Evolutionary conservation across 1,284 basidiomycete genomes (phyloP).

Genomic region (Gomphus bonarii): DNA sequence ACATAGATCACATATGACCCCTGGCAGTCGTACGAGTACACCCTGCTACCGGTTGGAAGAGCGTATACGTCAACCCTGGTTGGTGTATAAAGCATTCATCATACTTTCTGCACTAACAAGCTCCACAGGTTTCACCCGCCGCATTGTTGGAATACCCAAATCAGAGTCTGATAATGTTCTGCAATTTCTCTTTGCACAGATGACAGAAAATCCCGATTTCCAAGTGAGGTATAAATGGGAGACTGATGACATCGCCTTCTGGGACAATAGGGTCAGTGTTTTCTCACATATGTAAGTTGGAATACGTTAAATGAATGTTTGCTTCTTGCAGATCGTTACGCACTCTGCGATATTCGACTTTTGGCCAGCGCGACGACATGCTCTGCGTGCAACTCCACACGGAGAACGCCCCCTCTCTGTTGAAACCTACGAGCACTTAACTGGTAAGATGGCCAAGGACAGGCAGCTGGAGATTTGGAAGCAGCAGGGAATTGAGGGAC

Average conservation of each 20-base stretch:
- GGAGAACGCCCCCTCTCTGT: slow-evolving; percentile 70
- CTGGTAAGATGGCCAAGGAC: slow-evolving; percentile 56
- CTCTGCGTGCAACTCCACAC: slow-evolving; percentile 72
- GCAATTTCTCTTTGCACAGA: slow-evolving; percentile 59
- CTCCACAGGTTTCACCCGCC: slow-evolving; percentile 30
- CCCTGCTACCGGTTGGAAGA: slow-evolving; percentile 77
- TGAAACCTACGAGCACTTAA: slow-evolving; percentile 56
- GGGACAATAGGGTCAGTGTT: slow-evolving; percentile 57
- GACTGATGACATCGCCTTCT: slow-evolving; percentile 56
- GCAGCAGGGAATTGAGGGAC: slow-evolving; percentile 42
- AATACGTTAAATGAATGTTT: neutral
- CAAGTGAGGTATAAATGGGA: slow-evolving; percentile 68
- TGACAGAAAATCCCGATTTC: slow-evolving; percentile 57
- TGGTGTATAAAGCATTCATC: neutral
- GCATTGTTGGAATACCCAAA: slow-evolving; percentile 71
- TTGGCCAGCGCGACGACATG: slow-evolving; percentile 66
- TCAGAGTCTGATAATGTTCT: slow-evolving; percentile 68
- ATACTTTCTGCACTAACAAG: neutral
- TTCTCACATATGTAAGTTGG: neutral
- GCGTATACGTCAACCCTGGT: slow-evolving; percentile 61
- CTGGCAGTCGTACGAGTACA: slow-evolving; percentile 53
- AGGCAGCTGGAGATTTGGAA: slow-evolving; percentile 56
- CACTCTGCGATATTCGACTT: slow-evolving; percentile 74
- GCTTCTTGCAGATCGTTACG: slow-evolving; percentile 41
- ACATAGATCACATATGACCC: slow-evolving; percentile 16